A percentile compares a stretch with the other conserved stretches of the same genome.
phyloP scores from a whole-genome alignment of 106 monocot species.

The Iris macrosiphon region DNA sequence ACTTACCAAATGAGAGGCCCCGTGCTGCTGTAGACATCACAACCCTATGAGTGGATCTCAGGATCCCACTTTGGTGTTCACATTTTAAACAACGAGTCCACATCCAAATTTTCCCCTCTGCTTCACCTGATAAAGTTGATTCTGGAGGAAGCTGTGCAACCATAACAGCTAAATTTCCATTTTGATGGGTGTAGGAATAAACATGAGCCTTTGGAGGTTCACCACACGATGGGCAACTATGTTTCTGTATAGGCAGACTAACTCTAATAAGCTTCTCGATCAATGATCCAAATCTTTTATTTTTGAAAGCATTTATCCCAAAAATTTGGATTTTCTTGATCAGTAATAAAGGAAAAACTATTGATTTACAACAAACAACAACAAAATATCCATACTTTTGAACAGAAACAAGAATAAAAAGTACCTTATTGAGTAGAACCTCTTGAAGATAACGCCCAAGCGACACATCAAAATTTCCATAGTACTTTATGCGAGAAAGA shows the following conservation, averaged over 20 bases:
- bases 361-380: too few relatives aligned
- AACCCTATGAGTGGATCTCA: constrained; percentile 52
- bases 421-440: constrained; percentile 73
- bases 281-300: too few relatives aligned
- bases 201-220: constrained; percentile 73
- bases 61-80: constrained; percentile 42
- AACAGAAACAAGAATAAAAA: too few relatives aligned
- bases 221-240: constrained; percentile 60
- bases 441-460: constrained; percentile 84
- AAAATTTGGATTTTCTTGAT: too few relatives aligned
- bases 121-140: constrained; percentile 38
- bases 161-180: constrained; percentile 75
- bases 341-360: too few relatives aligned
- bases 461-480: constrained; percentile 79
- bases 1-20: constrained; percentile 90
- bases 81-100: constrained; percentile 95
- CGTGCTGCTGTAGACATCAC: constrained; percentile 73
- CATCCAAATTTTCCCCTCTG: constrained; percentile 94
- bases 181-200: constrained; percentile 79
- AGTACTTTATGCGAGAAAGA: constrained; percentile 92
- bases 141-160: constrained; percentile 33
- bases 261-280: too few relatives aligned
- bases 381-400: too few relatives aligned
- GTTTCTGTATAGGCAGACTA: constrained; percentile 64
- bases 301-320: too few relatives aligned